Base-by-base conservation (phyloP, 2,329 filamentous ascomycete genomes). In the Phialophora chinensis region DNA sequence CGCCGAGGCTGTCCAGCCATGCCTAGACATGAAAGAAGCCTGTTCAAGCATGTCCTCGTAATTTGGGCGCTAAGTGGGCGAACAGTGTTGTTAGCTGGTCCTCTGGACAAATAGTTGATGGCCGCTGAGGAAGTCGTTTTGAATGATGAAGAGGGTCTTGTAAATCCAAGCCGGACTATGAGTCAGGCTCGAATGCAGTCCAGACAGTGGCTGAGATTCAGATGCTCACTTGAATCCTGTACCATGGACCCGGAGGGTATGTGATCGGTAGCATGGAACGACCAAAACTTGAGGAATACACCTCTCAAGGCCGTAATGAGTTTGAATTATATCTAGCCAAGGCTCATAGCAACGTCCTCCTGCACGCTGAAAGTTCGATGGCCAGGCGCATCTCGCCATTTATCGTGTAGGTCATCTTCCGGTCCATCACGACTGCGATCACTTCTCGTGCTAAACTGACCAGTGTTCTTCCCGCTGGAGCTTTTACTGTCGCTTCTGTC, bases 391-490 rank as follows among this genome's bases (percentile, higher is more conserved):
- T 72, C 69, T 56, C 65, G 62, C 69, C 70, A 73, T 47, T 62
- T 59, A 31, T 72, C 71, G 17, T 63, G 54, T 31, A 70, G 57
- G 62, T 73, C 71, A 44, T 73, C 70, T 11, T 73, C 64, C 8
- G 67, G 69, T 10, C 63, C 69, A 52, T 72, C 71, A 55, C 68
- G 66, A 49, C 68, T 72, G 52, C 66, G 60, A 54, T 69, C 66
- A 42, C 63, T 67, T 50, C 63, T 64, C 25, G 63, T 58, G 56
- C 69, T 71, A 53, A 62, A 53, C 27, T 66, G 63, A 31, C 63
- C 66, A 10, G 69, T 71, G 47, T 72, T 72, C 60, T 69, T 72
- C 42, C 66, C 64, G 52, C 62, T 69, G 60, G 64, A 67, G 53
- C 68, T 70, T 52, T 69, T 72, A 56, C 66, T 69, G 38, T 67